These are phyloP conservation scores for Candida orba DNA, from an alignment of 805 yeast genomes.

Conservation along the genomic window DNA sequence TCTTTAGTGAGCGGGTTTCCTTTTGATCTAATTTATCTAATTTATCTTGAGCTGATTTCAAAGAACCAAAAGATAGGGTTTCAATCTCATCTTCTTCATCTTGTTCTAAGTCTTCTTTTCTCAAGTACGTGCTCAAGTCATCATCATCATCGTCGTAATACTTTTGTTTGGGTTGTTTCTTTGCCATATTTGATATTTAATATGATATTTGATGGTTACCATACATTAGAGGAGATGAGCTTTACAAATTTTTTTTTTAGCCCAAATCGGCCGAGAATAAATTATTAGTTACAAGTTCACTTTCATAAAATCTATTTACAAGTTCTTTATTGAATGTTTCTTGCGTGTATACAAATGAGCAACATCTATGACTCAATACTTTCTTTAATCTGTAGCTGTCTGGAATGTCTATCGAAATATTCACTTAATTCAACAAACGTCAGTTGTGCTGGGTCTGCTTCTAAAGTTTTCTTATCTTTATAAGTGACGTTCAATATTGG, in stretches of 20 bases:
- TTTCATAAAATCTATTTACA: constrained; percentile 2
- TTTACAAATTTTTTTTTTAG: constrained; percentile 1
- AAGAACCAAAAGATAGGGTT: constrained; percentile 57
- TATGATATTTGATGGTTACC: too few relatives aligned
- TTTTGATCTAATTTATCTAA: constrained; percentile 16
- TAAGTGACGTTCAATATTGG: constrained; percentile 72
- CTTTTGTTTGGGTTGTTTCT: constrained; percentile 7
- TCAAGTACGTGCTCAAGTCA: constrained; percentile 13
- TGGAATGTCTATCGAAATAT: constrained; percentile 73
- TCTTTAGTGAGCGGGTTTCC: background rate
- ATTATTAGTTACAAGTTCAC: too few relatives aligned
- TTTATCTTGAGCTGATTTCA: constrained; percentile 52
- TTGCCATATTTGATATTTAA: constrained; percentile 6
- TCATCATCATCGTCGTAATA: constrained; percentile 19
- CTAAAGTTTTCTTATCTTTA: constrained; percentile 69
- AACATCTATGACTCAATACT: constrained; percentile 38
- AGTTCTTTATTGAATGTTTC: background rate
- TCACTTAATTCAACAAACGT: constrained; percentile 56
- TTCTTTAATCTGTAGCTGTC: constrained; percentile 69
- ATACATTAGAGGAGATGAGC: constrained; percentile 1
- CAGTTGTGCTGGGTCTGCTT: constrained; percentile 54
- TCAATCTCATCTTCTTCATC: constrained; percentile 35
- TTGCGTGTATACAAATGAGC: background rate
- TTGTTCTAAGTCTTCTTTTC: constrained; percentile 10
- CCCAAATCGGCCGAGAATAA: background rate